phyloP scores from a whole-genome alignment of 495 filamentous ascomycete genomes.

The Symbiotaphrina buchneri region DNA sequence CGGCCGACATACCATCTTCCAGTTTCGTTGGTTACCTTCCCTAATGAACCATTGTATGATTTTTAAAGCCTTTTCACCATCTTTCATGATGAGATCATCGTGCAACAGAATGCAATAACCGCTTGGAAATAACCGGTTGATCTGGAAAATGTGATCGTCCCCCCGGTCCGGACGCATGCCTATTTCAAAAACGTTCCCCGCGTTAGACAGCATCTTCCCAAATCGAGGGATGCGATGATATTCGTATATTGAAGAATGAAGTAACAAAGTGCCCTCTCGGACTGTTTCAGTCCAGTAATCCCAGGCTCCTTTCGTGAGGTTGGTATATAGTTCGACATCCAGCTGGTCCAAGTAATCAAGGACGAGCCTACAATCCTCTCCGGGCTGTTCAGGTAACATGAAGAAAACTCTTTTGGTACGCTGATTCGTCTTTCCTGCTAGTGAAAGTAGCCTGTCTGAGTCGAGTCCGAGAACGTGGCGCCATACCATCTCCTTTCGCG shows the following conservation, averaged over 20 bases:
- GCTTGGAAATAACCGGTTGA: too few relatives aligned
- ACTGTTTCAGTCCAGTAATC: not conserved
- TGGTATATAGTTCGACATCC: not conserved
- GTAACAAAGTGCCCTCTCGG: not conserved
- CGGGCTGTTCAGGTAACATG: not conserved
- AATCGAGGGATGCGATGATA: not conserved
- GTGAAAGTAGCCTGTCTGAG: not conserved
- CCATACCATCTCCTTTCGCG: not conserved
- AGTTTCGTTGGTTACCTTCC: too few relatives aligned
- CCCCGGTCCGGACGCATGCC: too few relatives aligned
- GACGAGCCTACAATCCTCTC: not conserved
- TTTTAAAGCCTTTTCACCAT: too few relatives aligned
- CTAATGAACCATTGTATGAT: too few relatives aligned
- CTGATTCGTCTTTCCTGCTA: not conserved
- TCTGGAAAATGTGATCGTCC: too few relatives aligned
- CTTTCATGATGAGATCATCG: too few relatives aligned
- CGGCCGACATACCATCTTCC: too few relatives aligned
- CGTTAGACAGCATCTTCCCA: too few relatives aligned
- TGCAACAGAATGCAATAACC: too few relatives aligned
- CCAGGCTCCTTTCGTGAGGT: not conserved
- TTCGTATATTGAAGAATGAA: not conserved
- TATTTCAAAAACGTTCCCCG: too few relatives aligned
- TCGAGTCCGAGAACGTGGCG: not conserved
- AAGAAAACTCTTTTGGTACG: not conserved
- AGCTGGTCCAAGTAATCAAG: not conserved